Base-by-base conservation (phyloP, 75 land plant species). In the Isoetes taiwanensis region DNA sequence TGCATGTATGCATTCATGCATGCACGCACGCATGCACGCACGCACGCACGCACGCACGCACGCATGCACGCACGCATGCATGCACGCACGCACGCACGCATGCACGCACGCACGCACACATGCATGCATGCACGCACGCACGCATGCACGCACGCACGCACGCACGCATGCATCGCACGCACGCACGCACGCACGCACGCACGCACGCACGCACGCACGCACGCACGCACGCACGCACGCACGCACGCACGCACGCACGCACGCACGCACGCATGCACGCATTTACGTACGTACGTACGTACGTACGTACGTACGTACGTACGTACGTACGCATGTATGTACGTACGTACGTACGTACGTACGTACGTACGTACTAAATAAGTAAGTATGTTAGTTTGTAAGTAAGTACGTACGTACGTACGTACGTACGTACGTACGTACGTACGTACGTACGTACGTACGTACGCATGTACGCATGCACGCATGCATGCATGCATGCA, bases 271-370 rank as follows among this genome's bases (percentile, higher is more conserved):
- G n/a, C n/a, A n/a, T n/a, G n/a, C n/a, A n/a, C n/a, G n/a, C n/a
- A n/a, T n/a, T n/a, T n/a, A n/a, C n/a, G n/a, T 46, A 46, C 52
- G 23, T 46, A 46, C 52, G 52, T 46, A n/a, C 52, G 23, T 46
- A n/a, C 52, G 23, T 46, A 46, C 52, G 23, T 46, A 16, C 52
- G 23, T 46, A 46, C 56, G 30, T 32, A 53, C 3, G 11, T 16
- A 53, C 16, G 26, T 32, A 53, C 16, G 56, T 32, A 53, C 16
- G 50, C 50, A 43, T 14, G 50, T 24, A 43, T 14, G n/a, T 24
- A 43, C 50, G 50, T 24, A 43, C n/a, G n/a, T 24, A 43, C n/a
- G n/a, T 24, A 43, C n/a, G n/a, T 24, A 43, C n/a, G n/a, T 24
- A 43, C n/a, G 50, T 24, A 43, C n/a, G 50, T 24, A 43, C 50